Conservation (phyloP, 176 grass and related monocot species). For the Hyparrhenia diplandra region DNA sequence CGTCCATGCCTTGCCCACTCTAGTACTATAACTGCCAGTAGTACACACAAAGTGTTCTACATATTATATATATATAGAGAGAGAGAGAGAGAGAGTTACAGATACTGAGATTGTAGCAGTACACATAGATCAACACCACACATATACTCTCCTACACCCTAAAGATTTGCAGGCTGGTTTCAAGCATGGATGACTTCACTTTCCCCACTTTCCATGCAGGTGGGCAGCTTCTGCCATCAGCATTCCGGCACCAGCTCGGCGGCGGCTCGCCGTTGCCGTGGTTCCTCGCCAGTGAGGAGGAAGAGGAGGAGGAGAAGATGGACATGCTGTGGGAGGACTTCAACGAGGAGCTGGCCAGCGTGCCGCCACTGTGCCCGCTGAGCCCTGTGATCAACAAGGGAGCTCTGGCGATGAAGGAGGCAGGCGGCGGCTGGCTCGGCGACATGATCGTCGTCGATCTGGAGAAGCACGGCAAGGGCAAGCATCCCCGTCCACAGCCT, state of each 20-base stretch:
- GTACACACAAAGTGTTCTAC: background rate
- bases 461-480: background rate
- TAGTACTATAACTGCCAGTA: background rate
- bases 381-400: conserved; percentile 30
- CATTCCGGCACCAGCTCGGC: conserved; percentile 1
- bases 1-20: conserved; percentile 34
- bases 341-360: conserved; percentile 70
- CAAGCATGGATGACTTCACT: conserved; percentile 78
- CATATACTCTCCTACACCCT: background rate
- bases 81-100: background rate
- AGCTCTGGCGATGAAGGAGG: conserved; percentile 19
- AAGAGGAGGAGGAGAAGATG: conserved; percentile 69
- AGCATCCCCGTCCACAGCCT: background rate
- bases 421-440: conserved; percentile 11
- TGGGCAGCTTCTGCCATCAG: conserved; percentile 6
- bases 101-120: background rate
- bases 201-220: conserved; percentile 46
- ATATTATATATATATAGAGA: too few species aligned
- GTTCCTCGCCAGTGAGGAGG: background rate
- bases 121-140: conserved; percentile 19
- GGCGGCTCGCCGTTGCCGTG: conserved; percentile 24
- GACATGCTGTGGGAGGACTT: conserved; percentile 98
- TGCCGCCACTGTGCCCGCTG: conserved; percentile 47
- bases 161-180: conserved; percentile 4
- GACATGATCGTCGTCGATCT: background rate